Percentiles rank a stretch among this genome's conserved stretches.
Evolutionary conservation across 352 stramenopile genomes (phyloP).

Genomic region (Phytophthora multivora): DNA sequence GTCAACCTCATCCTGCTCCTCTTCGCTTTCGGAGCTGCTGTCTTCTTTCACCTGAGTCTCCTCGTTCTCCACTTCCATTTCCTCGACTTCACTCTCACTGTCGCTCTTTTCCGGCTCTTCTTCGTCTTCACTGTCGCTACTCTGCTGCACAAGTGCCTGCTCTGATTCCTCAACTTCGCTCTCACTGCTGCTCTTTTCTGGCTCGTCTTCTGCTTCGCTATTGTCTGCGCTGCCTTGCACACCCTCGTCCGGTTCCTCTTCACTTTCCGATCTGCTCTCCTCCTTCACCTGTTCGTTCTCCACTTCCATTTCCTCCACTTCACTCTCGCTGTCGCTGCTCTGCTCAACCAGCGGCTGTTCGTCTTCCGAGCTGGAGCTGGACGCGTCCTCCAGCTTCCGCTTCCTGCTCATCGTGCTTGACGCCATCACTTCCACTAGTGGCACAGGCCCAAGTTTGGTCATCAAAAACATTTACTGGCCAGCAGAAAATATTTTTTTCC

Average conservation of each 20-base stretch:
- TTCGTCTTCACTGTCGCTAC: not conserved
- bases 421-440: conserved; percentile 1
- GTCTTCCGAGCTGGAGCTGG: not conserved
- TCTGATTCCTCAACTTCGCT: not conserved
- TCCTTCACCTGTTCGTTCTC: not conserved
- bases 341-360: not conserved
- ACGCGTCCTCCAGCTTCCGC: conserved; percentile 37
- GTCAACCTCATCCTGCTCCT: not conserved
- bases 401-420: conserved; percentile 33
- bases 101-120: too few species aligned
- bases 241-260: not conserved
- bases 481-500: too few species aligned
- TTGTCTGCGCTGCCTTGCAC: too few species aligned
- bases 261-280: not conserved
- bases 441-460: not conserved
- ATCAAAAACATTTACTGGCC: not conserved
- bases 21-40: conserved; percentile 7
- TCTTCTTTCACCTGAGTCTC: not conserved
- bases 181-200: too few species aligned
- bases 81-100: not conserved
- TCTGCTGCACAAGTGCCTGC: not conserved
- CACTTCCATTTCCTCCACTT: conserved; percentile 1
- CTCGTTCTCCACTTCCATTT: conserved; percentile 2
- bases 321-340: not conserved
- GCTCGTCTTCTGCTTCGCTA: too few species aligned